phyloP scores from a whole-genome alignment of 1,139 yeast species.

The Suhomyces terraborum region DNA sequence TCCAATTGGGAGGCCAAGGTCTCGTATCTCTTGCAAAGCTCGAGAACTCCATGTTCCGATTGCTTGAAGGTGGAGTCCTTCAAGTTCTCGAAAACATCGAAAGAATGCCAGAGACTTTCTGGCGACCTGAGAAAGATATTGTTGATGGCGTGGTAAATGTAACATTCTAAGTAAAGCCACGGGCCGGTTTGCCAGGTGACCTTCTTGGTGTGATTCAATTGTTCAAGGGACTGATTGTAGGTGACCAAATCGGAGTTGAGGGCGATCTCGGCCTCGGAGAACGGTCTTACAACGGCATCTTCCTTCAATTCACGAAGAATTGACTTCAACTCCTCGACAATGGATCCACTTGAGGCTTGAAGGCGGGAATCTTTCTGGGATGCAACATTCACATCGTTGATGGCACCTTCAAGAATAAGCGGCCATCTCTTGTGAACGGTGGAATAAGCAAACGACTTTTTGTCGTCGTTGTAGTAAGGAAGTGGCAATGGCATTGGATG shows the following conservation, averaged over 20 bases:
- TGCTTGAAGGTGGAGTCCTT: conserved; percentile 76
- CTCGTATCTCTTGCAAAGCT: conserved; percentile 71
- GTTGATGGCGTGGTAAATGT: conserved; percentile 70
- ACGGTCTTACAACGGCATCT: conserved; percentile 45
- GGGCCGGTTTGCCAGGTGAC: conserved; percentile 87
- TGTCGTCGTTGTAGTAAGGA: conserved; percentile 66
- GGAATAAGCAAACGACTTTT: conserved; percentile 74
- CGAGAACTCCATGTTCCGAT: conserved; percentile 77
- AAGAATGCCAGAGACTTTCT: conserved; percentile 49
- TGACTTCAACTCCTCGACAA: conserved; percentile 39
- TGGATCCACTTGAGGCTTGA: conserved; percentile 34
- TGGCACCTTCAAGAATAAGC: conserved; percentile 65
- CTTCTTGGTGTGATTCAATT: conserved; percentile 25
- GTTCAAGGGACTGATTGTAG: conserved; percentile 51
- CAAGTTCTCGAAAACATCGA: conserved; percentile 71
- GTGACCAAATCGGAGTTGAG: conserved; percentile 48
- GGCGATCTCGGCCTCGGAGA: conserved; percentile 42
- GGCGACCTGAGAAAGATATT: conserved; percentile 37
- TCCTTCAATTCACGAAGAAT: conserved; percentile 40
- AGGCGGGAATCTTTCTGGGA: conserved; percentile 17
- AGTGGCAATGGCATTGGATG: conserved; percentile 19
- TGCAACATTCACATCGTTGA: conserved; percentile 53
- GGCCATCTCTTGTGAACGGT: conserved; percentile 91
- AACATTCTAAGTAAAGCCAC: conserved; percentile 89
- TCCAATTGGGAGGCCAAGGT: conserved; percentile 38